Conservation (phyloP, 768 basidiomycete species). For the Rubroboletus satanas region DNA sequence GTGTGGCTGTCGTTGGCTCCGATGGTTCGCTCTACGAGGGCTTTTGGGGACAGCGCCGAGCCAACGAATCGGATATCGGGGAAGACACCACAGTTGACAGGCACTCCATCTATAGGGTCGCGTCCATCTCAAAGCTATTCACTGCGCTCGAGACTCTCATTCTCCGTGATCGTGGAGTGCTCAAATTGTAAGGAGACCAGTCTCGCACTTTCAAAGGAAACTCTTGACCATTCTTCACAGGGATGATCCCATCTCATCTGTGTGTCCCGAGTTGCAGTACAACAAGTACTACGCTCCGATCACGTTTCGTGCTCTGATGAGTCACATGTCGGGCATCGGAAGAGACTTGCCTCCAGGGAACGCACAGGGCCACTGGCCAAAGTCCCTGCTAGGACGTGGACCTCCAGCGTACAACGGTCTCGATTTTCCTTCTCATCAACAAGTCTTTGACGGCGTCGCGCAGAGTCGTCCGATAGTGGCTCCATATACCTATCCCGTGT, state of each 20-base stretch:
- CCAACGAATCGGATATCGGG: conserved; percentile 38
- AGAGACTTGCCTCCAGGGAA: conserved; percentile 36
- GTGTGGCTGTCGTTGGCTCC: conserved; percentile 46
- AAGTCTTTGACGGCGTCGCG: conserved; percentile 36
- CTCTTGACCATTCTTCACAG: conserved; percentile 13
- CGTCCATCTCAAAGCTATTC: conserved; percentile 52
- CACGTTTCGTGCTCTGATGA: conserved; percentile 40
- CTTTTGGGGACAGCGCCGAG: conserved; percentile 41
- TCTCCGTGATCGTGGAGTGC: conserved; percentile 42
- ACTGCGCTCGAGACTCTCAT: conserved; percentile 46
- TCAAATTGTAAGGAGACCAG: conserved; percentile 33
- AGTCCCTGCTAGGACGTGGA: conserved; percentile 22
- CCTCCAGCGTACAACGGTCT: conserved; percentile 30
- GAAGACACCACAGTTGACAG: conserved; percentile 30
- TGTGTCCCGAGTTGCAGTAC: conserved; percentile 22
- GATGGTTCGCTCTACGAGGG: conserved; percentile 43
- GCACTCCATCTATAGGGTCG: conserved; percentile 49
- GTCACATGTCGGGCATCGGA: conserved; percentile 36
- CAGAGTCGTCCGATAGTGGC: conserved; percentile 38
- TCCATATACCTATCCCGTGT: conserved; percentile 43
- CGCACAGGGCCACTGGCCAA: conserved; percentile 39
- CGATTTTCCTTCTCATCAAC: conserved; percentile 30
- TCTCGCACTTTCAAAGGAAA: not conserved
- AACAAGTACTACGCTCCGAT: conserved; percentile 28
- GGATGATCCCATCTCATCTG: conserved; percentile 45